Evolutionary conservation across 2,329 filamentous ascomycete species (phyloP), one percentile per base, ranked within the genome.

Genomic region (Calonectria fujianensis): DNA sequence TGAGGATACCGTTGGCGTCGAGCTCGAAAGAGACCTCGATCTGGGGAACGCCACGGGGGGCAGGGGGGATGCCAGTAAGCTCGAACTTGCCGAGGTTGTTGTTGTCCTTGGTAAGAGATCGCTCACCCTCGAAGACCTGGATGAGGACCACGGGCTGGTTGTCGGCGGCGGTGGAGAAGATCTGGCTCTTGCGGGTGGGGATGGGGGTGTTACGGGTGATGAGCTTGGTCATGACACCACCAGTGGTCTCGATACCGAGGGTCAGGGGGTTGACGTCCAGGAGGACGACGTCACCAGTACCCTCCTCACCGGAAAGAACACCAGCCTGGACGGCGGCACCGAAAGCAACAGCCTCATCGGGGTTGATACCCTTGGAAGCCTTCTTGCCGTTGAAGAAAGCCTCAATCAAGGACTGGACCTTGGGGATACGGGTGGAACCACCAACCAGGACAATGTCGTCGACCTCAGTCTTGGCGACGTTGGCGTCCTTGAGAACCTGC

Each of bases 351-450:
- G 97, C 97, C 91, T 98, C 97, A 85, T 99, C 97, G 82, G 97
- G 97, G 93, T 98, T 98, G 87, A 99, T 98, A 88, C 96, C 95
- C 95, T 98, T 98, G 92, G 94, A 96, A 82, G 96, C 96, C 91
- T 97, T 96, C 95, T 98, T 98, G 87, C 96, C 94, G 82, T 85
- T 90, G 86, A 98, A 98, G 92, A 92, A 98, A 88, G 98, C 96
- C 91, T 98, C 96, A 80, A 98, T 94, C 85, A 98, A 93, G 82
- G 92, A 86, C 89, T 97, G 94, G 80, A 98, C 96, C 94, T 98
- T 98, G 86, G 97, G 96, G 82, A 99, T 98, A 95, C 97, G 96
- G 80, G 97, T 98, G 76, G 97, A 98, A 88, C 97, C 97, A 93
- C 97, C 97, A 78, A 98, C 96, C 67, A 98, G 93, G 79, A 99